Base-by-base conservation (phyloP, 768 basidiomycete genomes). In the Cantharellus cinnabarinus region DNA sequence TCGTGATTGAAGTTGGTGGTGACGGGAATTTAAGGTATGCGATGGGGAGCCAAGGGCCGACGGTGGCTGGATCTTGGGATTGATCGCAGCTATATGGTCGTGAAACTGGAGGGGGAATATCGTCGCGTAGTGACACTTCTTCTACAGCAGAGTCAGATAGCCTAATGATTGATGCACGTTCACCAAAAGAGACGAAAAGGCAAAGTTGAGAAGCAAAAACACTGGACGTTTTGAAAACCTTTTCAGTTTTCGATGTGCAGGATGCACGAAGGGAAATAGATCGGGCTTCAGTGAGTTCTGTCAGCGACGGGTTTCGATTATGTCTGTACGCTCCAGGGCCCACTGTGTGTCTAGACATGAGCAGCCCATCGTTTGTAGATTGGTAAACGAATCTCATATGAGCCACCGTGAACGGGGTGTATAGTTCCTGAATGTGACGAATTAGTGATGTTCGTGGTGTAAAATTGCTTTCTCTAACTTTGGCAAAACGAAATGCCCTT, bases 141-240 rank as follows among this genome's bases (percentile, higher is more conserved):
- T 82, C 79, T 4, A 88, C 88, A 34, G 83, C 81, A 39, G 88
- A 79, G 68, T 89, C 87, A 3, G 79, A 78, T 34, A 89, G 67
- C 29, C 88, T 82, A 63, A 90, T 88, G 69, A 85, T 72, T n/a
- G 80, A 78, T 2, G 86, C 86, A 66, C 85, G 90, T 71, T 89
- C 89, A 68, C 90, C 88, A 66, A 90, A 90, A 34, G 81, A 71
- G 59, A 86, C 79, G 66, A 89, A 89, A n/a, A 90, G 71, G 63
- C 79, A 80, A 65, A 85, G 78, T 63, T 88, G 85, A 77, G 76
- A 20, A 82, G 82, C 65, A 85, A 84, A 59, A 10, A 10, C 10
- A 37, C 10, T 72, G 44, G 56, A 44, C 44, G 7, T 40, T 39
- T 52, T 15, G 10, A 50, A 37, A 52, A 4, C 44, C 72, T 61